Evolutionary conservation across 1,284 basidiomycete genomes (phyloP).

Genomic region (Ustilago tritici): DNA sequence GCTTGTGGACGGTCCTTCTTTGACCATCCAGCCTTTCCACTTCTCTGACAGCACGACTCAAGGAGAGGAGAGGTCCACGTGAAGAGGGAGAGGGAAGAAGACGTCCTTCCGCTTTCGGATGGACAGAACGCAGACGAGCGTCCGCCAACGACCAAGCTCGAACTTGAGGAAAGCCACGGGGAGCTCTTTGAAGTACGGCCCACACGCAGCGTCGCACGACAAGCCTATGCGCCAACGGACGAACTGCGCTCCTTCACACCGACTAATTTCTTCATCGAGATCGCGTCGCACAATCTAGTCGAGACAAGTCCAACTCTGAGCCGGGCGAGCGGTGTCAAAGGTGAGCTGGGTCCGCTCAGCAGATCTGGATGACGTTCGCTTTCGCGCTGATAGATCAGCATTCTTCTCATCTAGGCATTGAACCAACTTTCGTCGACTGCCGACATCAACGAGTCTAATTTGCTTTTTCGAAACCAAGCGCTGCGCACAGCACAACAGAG

Average conservation of each 20-base stretch:
- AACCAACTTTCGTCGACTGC: not conserved
- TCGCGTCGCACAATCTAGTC: not conserved
- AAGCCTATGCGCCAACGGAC: not conserved
- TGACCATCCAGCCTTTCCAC: not conserved
- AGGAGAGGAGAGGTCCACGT: not conserved
- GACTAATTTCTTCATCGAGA: constrained; percentile 3
- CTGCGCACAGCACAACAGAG: not conserved
- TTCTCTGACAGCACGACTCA: not conserved
- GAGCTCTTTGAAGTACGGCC: not conserved
- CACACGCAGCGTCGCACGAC: not conserved
- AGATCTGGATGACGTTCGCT: not conserved
- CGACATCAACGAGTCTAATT: not conserved
- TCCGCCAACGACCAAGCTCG: not conserved
- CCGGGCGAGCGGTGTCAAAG: not conserved
- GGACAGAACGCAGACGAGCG: not conserved
- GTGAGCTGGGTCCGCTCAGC: not conserved
- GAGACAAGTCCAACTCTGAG: constrained; percentile 3
- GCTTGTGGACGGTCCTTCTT: not conserved
- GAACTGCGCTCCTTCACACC: not conserved
- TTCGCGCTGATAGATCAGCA: not conserved
- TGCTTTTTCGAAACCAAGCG: not conserved
- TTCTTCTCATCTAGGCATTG: not conserved
- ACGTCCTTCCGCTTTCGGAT: not conserved
- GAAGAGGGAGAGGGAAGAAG: constrained; percentile 22
- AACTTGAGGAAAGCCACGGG: not conserved